Evolutionary conservation across 176 grass and related monocot species (phyloP), one percentile per base, ranked within the genome.

Genomic region (Lolium perenne): DNA sequence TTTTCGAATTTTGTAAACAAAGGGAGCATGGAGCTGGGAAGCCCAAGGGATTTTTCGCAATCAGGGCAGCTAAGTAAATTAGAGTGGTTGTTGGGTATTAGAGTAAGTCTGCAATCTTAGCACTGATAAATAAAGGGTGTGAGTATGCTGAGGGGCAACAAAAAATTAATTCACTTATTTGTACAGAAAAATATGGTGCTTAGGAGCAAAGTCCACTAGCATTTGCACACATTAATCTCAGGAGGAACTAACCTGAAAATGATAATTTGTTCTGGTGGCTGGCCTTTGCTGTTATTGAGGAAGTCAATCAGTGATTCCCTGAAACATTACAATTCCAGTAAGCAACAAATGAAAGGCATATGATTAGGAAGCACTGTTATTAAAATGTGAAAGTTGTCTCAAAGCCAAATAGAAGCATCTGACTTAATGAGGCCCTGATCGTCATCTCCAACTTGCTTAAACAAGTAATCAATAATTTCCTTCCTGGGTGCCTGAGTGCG

Each of bases 291-390:
- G 71, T 50, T 88, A 0, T 32, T 80, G 49, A 78, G 87, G 57
- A 90, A 94, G 55, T 87, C 92, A 17, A 91, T 1, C 77, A 94
- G 22, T 67, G 91, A 49, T 22, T 90, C 90, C 56, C 92, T 94
- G 80, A 43, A 82, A 72, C 22, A 56, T 55, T 71, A 20, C 9
- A 40, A 20, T 49, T 4, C 11, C 25, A 58, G 22, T 54, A 9
- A 50, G 29, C 48, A 67, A 70, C 16, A 67, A 51, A 75, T 16
- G 11, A 25, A 43, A 25, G 38, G 6, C 12, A 74, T 26, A 26
- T 0, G 8, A 70, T 40, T 55, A 56, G 3, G 18, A 23, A 68
- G 9, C 12, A 45, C 38, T 45, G 40, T 71, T 46, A n/a, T 71
- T 71, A 12, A 51, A 0, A 32, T 54, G 8, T 71, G 22, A 21